Conservation (phyloP, 179 eudicot species). For the Beta macrorhiza region DNA sequence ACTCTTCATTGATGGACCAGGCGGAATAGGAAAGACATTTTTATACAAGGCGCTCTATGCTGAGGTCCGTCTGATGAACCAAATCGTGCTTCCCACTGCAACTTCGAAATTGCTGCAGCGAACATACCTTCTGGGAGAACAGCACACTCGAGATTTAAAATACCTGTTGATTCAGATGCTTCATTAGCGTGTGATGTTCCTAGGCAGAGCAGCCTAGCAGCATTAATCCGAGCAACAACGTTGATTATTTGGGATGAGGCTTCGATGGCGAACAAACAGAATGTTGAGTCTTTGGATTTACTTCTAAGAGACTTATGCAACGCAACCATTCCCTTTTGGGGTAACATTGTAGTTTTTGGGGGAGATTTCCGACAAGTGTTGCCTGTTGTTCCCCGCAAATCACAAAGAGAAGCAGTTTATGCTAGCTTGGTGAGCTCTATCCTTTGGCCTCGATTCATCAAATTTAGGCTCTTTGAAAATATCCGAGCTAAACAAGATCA, state of each 20-base stretch:
- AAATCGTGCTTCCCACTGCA: background rate
- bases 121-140: background rate
- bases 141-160: background rate
- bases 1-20: background rate
- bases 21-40: background rate
- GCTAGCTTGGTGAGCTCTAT: too few relatives aligned
- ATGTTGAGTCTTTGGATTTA: background rate
- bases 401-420: too few relatives aligned
- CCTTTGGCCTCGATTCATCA: too few relatives aligned
- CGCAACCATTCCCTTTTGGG: background rate
- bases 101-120: background rate
- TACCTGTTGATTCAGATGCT: background rate
- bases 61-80: background rate
- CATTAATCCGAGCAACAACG: background rate
- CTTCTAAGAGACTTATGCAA: background rate
- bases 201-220: background rate
- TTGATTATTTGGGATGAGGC: constrained; percentile 11
- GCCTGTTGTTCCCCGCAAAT: background rate
- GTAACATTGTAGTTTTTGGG: background rate
- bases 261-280: background rate
- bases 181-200: background rate
- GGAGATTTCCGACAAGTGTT: constrained; percentile 1
- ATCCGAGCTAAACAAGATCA: too few relatives aligned
- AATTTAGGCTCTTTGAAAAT: too few relatives aligned
- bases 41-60: background rate